Base-by-base conservation (phyloP, 148 eudicot species). In the Chenopodium berlandieri region DNA sequence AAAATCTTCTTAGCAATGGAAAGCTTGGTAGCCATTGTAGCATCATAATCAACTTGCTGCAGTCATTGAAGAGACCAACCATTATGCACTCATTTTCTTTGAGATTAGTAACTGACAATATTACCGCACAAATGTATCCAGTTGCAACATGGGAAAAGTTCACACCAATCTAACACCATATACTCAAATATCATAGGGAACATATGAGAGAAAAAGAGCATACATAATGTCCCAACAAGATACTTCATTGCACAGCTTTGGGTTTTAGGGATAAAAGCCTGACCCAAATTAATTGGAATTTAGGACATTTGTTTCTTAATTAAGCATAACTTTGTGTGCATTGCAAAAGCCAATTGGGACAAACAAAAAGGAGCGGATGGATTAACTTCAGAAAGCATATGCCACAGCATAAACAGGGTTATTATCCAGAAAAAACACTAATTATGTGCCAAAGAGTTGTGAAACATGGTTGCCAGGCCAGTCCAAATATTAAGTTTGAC, bases 1-100 rank as follows among this genome's bases (percentile, higher is more conserved):
- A 92, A 95, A 14, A 95, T 83, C 83, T 88, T 93, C 90, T 91
- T 92, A 66, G 99, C 93, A 84, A 95, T 90, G 68, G 97, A 89
- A 77, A 95, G 93, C 81, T 95, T 95, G 72, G 91, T 73, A 54
- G 91, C 92, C 97, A 95, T 76, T 66, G 94, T 88, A 56, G 92
- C 97, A 78, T 95, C 97, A 79, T 95, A 95, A 83, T 95, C 99
- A 62, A 95, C 99, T 88, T 88, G 91, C 99, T 95, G 91, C 86
- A 79, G 64, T 73, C 23, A 72, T 44, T n/a, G 17, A 68, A 52
- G 27, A 75, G 3, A 68, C 9, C 20, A 74, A 31, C 22, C 30
- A 10, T 62, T n/a, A 72, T 47, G 30, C 52, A 80, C 27, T 50
- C 37, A n/a, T 23, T 64, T 7, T 48, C 2, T 44, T 64, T 14